Conservation (phyloP, 495 filamentous ascomycete species). For the Hypomontagnella submonticulosa region DNA sequence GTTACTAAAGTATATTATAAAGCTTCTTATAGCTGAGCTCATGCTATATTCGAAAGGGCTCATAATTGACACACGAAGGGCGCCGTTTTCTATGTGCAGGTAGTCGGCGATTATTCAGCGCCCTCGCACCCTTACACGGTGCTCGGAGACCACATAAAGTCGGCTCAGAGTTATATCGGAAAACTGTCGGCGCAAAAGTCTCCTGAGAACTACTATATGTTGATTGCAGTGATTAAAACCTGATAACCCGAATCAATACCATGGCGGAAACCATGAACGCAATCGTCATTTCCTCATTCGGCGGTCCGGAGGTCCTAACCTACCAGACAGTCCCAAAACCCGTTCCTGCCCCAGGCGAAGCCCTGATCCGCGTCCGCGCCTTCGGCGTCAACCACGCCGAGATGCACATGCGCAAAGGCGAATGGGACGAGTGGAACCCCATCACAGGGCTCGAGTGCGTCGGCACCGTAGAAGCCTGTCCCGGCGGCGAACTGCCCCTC, state of each 20-base stretch:
- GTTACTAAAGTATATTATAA: too few species aligned
- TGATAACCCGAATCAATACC: background rate
- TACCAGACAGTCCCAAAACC: conserved; percentile 52
- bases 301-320: conserved; percentile 52
- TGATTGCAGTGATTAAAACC: too few species aligned
- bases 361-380: conserved; percentile 54
- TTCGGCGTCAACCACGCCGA: conserved; percentile 65
- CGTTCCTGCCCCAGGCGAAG: conserved; percentile 46
- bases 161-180: too few species aligned
- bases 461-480: conserved; percentile 51
- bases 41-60: too few species aligned
- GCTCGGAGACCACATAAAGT: too few species aligned
- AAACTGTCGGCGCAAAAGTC: too few species aligned
- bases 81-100: too few species aligned
- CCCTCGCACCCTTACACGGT: too few species aligned
- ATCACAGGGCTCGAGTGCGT: conserved; percentile 62
- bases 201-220: too few species aligned
- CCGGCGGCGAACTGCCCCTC: conserved; percentile 44
- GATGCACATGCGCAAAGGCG: conserved; percentile 63
- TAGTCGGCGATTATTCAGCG: too few species aligned
- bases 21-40: too few species aligned
- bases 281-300: conserved; percentile 56
- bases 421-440: conserved; percentile 60
- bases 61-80: too few species aligned
- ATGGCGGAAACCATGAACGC: conserved; percentile 55